A percentile compares a stretch with the other conserved stretches of the same genome.
phyloP scores from a whole-genome alignment of 2,329 filamentous ascomycete species.

The Chrysoporthe cubensis region DNA sequence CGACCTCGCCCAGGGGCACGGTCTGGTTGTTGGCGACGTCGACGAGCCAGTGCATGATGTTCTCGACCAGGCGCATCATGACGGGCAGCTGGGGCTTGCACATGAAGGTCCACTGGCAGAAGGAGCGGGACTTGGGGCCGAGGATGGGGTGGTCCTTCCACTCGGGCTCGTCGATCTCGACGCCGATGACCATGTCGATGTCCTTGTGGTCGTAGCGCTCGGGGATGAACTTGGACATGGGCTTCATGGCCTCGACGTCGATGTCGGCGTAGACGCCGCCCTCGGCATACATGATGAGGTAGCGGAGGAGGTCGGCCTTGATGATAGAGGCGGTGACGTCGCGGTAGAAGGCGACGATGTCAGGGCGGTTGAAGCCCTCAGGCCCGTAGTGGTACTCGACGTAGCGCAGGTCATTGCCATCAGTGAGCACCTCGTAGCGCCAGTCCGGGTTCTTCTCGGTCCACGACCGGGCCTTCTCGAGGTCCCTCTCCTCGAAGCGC shows the following conservation, averaged over 20 bases:
- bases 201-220: slow-evolving; percentile 64
- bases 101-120: slow-evolving; percentile 78
- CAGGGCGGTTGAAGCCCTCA: slow-evolving; percentile 65
- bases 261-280: slow-evolving; percentile 56
- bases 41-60: slow-evolving; percentile 68
- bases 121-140: slow-evolving; percentile 68
- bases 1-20: slow-evolving; percentile 61
- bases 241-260: slow-evolving; percentile 46
- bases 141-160: slow-evolving; percentile 67
- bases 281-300: slow-evolving; percentile 69
- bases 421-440: slow-evolving; percentile 71
- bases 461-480: slow-evolving; percentile 65
- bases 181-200: slow-evolving; percentile 69
- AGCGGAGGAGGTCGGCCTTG: slow-evolving; percentile 67
- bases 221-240: slow-evolving; percentile 57
- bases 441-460: slow-evolving; percentile 66
- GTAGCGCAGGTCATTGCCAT: slow-evolving; percentile 68
- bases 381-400: slow-evolving; percentile 70
- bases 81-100: slow-evolving; percentile 68
- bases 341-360: slow-evolving; percentile 65
- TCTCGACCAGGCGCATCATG: slow-evolving; percentile 69
- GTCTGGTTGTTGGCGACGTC: slow-evolving; percentile 61
- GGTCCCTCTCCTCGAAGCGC: slow-evolving; percentile 66
- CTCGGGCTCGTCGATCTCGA: slow-evolving; percentile 72
- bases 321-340: slow-evolving; percentile 65